These are phyloP conservation scores for Priceomyces melissophilus DNA, from an alignment of 805 yeast genomes.

Conservation along the genomic window DNA sequence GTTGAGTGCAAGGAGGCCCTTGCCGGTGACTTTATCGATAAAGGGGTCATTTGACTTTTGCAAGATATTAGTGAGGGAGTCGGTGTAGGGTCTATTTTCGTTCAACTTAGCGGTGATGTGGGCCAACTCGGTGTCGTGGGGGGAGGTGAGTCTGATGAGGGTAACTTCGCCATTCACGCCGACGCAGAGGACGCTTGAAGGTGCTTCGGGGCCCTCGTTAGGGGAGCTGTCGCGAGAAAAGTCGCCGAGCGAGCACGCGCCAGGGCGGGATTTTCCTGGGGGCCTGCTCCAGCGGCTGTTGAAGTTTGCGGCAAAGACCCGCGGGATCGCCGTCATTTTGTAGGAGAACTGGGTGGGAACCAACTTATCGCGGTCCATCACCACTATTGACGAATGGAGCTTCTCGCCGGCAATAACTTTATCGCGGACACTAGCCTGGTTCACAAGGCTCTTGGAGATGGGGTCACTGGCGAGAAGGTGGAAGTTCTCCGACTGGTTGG, in stretches of 20 bases:
- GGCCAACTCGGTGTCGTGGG: slow-evolving; percentile 11
- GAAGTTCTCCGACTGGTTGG: slow-evolving; percentile 9
- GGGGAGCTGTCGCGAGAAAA: too few species aligned
- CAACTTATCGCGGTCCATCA: slow-evolving; percentile 16
- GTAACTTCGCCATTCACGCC: slow-evolving; percentile 39
- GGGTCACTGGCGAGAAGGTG: slow-evolving; percentile 27
- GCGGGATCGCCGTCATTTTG: slow-evolving; percentile 28
- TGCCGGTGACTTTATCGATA: slow-evolving; percentile 35
- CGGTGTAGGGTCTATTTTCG: neutral
- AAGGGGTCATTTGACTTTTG: slow-evolving; percentile 32
- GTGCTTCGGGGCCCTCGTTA: too few species aligned
- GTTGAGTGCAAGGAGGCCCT: slow-evolving; percentile 33
- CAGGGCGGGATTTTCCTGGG: too few species aligned
- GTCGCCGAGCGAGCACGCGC: too few species aligned
- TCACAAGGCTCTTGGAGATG: slow-evolving; percentile 29
- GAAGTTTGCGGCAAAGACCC: slow-evolving; percentile 26
- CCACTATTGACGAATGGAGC: slow-evolving; percentile 28
- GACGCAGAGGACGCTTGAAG: slow-evolving; percentile 18
- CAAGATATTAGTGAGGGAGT: slow-evolving; percentile 12
- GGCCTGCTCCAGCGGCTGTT: slow-evolving; percentile 17
- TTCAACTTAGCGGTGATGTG: slow-evolving; percentile 13
- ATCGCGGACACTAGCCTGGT: slow-evolving; percentile 20
- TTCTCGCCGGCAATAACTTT: slow-evolving; percentile 34
- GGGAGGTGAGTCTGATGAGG: slow-evolving; percentile 13
- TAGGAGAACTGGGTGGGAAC: slow-evolving; percentile 10